Evolutionary conservation across 1,284 basidiomycete genomes (phyloP).

Genomic region (Porphyrellus sp.): DNA sequence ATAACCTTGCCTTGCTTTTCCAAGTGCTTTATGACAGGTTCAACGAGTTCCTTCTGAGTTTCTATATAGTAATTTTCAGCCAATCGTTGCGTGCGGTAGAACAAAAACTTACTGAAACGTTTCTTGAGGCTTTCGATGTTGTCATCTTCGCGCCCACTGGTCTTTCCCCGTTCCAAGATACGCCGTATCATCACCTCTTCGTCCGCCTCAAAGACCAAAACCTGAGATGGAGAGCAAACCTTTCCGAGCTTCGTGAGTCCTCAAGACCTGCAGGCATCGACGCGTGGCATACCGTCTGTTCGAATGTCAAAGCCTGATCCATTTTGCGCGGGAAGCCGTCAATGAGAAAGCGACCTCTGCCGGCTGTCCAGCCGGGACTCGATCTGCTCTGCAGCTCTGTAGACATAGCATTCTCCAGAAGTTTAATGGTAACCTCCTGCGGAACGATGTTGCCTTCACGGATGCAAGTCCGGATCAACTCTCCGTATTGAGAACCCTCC

Average conservation of each 20-base stretch:
- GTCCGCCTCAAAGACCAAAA: constrained; percentile 88
- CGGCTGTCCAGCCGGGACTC: constrained; percentile 66
- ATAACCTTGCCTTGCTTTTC: constrained; percentile 71
- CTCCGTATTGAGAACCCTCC: constrained; percentile 81
- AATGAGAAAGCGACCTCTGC: constrained; percentile 86
- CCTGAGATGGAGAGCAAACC: constrained; percentile 79
- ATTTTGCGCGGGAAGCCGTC: constrained; percentile 95
- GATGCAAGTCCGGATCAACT: constrained; percentile 88
- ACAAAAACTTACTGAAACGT: constrained; percentile 73
- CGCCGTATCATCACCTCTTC: constrained; percentile 83
- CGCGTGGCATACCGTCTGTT: constrained; percentile 67
- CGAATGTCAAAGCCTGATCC: constrained; percentile 96
- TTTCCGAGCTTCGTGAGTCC: constrained; percentile 9
- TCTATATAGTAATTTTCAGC: constrained; percentile 41
- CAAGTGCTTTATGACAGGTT: constrained; percentile 95
- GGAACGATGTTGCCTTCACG: constrained; percentile 94
- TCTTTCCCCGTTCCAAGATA: constrained; percentile 87
- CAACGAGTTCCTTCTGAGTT: constrained; percentile 90
- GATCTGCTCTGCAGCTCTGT: constrained; percentile 51
- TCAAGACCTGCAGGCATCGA: not conserved
- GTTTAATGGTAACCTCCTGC: constrained; percentile 94
- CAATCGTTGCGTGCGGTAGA: not conserved
- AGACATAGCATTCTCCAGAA: constrained; percentile 91
- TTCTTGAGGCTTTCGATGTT: constrained; percentile 95
- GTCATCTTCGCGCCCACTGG: constrained; percentile 94